phyloP scores from a whole-genome alignment of 208 protist genomes.

The Leishmania martiniquensis region DNA sequence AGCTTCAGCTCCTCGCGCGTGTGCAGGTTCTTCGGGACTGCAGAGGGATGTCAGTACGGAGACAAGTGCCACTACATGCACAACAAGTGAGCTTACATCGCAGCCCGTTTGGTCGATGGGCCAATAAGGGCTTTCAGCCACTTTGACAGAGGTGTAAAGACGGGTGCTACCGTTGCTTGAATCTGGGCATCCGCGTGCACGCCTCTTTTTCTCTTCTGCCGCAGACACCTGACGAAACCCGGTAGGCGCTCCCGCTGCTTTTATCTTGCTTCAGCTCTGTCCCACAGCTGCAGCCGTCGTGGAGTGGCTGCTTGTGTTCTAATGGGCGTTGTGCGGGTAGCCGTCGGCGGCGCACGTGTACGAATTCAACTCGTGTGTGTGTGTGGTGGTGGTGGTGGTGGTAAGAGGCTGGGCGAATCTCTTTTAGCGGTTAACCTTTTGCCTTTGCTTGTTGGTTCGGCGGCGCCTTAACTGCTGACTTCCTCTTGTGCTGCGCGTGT shows the following conservation, averaged over 20 bases:
- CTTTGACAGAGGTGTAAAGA: background rate
- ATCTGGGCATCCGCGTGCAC: background rate
- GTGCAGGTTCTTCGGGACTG: constrained; percentile 39
- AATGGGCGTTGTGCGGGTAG: background rate
- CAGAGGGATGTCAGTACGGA: constrained; percentile 49
- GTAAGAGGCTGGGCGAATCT: background rate
- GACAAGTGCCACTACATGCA: constrained; percentile 47
- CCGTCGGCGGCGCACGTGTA: too few species aligned
- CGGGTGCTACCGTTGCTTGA: background rate
- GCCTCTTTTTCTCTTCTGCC: background rate
- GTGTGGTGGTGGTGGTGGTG: too few species aligned
- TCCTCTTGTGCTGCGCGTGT: background rate
- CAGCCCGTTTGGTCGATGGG: background rate
- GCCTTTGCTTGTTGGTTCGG: background rate
- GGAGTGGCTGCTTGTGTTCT: background rate
- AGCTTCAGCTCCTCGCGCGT: constrained; percentile 17
- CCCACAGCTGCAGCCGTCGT: background rate
- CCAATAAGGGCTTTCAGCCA: background rate
- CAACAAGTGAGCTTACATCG: constrained; percentile 17
- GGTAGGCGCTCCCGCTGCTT: background rate
- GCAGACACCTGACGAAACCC: background rate
- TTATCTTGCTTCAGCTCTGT: background rate
- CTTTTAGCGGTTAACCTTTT: background rate
- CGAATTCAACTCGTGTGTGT: too few species aligned
- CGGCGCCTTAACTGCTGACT: background rate